Percentiles rank a stretch among this genome's conserved stretches.
These are phyloP conservation scores for Yamadazyma sp. DNA, from an alignment of 1,139 yeast genomes.

Conservation along the genomic window DNA sequence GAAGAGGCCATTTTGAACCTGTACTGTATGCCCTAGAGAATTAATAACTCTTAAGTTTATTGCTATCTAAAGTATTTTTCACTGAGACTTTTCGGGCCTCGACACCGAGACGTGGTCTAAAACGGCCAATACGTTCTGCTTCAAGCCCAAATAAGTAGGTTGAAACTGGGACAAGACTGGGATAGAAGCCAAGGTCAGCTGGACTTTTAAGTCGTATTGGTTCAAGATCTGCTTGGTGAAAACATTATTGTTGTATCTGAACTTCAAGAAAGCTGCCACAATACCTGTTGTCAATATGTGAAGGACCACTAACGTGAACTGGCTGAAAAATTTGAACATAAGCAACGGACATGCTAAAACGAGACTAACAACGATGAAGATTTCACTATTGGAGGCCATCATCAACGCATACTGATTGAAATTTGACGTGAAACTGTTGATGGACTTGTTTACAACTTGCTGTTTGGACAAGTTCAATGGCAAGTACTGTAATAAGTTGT, in stretches of 20 bases:
- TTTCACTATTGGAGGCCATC: constrained; percentile 49
- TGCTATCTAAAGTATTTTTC: background rate
- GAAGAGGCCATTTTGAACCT: constrained; percentile 38
- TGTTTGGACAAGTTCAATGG: constrained; percentile 21
- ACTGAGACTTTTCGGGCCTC: constrained; percentile 1
- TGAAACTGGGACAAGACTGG: constrained; percentile 24
- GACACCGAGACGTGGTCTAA: background rate
- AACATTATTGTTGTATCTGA: constrained; percentile 43
- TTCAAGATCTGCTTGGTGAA: constrained; percentile 41
- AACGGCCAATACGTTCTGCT: constrained; percentile 1
- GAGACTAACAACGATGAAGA: constrained; percentile 24
- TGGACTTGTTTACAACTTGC: constrained; percentile 22
- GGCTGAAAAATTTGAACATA: constrained; percentile 12
- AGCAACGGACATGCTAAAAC: constrained; percentile 20
- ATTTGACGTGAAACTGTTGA: constrained; percentile 35
- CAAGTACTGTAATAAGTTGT: constrained; percentile 23
- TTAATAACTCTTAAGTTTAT: background rate
- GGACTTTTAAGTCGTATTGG: constrained; percentile 37
- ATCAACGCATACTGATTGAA: constrained; percentile 48
- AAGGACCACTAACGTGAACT: constrained; percentile 21
- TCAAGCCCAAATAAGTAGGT: constrained; percentile 8
- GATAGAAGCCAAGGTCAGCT: constrained; percentile 23
- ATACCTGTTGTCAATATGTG: constrained; percentile 18
- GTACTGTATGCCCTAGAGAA: too few relatives aligned
- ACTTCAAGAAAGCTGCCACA: constrained; percentile 43